These are phyloP conservation scores for Podosphaera fusca DNA, from an alignment of 2,329 filamentous ascomycete species.

Conservation along the genomic window DNA sequence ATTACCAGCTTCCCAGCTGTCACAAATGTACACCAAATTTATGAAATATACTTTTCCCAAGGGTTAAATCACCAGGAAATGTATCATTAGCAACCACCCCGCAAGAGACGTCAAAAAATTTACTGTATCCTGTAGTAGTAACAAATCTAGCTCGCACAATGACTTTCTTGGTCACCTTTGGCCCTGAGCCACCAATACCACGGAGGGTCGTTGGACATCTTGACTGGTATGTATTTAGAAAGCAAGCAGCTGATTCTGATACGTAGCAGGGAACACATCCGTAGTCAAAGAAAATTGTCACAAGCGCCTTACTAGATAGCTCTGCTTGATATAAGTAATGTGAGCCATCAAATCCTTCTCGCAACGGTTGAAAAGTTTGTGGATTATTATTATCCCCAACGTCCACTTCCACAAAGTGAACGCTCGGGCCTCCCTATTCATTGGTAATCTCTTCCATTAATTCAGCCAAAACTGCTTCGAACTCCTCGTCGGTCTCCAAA, in stretches of 20 bases:
- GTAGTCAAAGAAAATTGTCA: no score
- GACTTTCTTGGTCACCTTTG: neutral
- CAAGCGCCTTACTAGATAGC: no score
- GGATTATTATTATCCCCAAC: no score
- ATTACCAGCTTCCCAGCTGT: no score
- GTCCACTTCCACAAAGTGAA: no score
- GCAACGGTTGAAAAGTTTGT: no score
- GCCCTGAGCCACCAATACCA: neutral
- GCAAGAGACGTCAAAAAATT: neutral
- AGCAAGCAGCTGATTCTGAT: constrained; percentile 2
- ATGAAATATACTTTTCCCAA: neutral
- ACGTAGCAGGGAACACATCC: neutral
- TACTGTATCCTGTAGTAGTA: neutral
- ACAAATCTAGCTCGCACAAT: neutral
- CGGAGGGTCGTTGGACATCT: neutral
- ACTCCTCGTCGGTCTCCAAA: no score
- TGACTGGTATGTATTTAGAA: neutral
- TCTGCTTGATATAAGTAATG: no score
- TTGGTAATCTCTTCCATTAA: no score
- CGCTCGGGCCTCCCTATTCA: no score
- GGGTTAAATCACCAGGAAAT: neutral
- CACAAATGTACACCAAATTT: neutral
- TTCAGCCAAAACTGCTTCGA: no score
- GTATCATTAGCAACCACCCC: neutral
- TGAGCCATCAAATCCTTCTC: no score